A percentile compares a stretch with the other conserved stretches of the same genome.
These are phyloP conservation scores for Eragrostis tef DNA, from an alignment of 202 grass and related monocot genomes.

Conservation along the genomic window DNA sequence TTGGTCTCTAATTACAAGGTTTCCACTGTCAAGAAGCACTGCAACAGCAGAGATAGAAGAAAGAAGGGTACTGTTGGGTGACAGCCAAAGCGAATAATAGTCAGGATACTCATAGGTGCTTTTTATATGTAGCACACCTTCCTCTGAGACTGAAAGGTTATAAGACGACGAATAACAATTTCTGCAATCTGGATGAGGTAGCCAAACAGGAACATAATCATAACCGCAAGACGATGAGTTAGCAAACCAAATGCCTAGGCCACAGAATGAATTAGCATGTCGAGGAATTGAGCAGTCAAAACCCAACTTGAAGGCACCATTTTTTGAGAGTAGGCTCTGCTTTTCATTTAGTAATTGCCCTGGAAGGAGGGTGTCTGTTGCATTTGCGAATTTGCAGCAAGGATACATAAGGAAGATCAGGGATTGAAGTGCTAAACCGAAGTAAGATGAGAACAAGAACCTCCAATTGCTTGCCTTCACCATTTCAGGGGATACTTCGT, in stretches of 20 bases:
- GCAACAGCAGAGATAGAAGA: neutral
- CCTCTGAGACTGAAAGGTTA: too few species aligned
- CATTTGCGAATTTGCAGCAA: neutral
- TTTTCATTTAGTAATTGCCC: conserved; percentile 33
- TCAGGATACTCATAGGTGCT: too few species aligned
- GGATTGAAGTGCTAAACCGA: neutral
- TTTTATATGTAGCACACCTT: too few species aligned
- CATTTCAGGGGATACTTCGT: neutral
- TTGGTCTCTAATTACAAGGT: conserved; percentile 52
- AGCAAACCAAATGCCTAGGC: too few species aligned
- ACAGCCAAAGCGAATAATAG: too few species aligned
- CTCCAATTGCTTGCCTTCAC: neutral
- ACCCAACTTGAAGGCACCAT: conserved; percentile 11
- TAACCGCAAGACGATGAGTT: too few species aligned
- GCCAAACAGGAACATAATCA: too few species aligned
- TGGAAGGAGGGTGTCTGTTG: conserved; percentile 42
- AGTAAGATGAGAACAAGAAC: conserved; percentile 6
- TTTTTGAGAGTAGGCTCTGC: neutral
- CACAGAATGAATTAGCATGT: too few species aligned
- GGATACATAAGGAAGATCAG: conserved; percentile 11
- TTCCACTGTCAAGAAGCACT: conserved; percentile 50
- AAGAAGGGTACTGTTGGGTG: too few species aligned
- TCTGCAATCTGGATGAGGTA: too few species aligned
- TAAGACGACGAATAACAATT: too few species aligned
- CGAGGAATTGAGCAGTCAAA: neutral